Percentiles rank a stretch among this genome's conserved stretches.
Conservation (phyloP, 495 filamentous ascomycete species). For the Penicillium coprophilum region DNA sequence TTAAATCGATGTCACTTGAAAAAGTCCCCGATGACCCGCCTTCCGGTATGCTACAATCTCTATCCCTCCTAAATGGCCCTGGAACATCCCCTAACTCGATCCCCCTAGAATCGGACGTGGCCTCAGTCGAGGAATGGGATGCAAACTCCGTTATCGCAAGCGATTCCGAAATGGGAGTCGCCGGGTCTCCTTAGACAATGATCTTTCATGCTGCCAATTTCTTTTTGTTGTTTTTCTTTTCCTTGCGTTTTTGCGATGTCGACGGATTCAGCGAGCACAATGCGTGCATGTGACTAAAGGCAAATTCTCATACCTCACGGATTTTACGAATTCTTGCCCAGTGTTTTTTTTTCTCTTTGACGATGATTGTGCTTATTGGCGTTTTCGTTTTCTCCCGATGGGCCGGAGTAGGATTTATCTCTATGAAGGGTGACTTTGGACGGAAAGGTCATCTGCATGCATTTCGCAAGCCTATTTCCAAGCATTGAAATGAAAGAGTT, state of each 20-base stretch:
- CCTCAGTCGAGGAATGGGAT: conserved; percentile 48
- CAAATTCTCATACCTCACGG: conserved; percentile 1
- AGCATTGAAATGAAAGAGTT: neutral
- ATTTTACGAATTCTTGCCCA: conserved; percentile 11
- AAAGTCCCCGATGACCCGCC: conserved; percentile 38
- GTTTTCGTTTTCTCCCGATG: neutral
- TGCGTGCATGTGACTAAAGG: neutral
- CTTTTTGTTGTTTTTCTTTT: neutral
- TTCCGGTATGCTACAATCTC: conserved; percentile 39
- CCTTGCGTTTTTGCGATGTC: conserved; percentile 9
- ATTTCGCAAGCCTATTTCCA: neutral
- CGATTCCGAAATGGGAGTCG: conserved; percentile 44
- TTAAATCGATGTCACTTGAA: conserved; percentile 40
- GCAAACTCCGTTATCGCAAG: conserved; percentile 44
- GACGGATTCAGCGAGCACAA: conserved; percentile 2
- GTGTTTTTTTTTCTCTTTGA: neutral
- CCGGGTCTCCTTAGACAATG: conserved; percentile 33
- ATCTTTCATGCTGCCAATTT: neutral
- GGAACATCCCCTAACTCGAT: conserved; percentile 19
- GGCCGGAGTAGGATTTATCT: conserved; percentile 2
- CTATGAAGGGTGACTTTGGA: neutral
- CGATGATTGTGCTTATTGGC: neutral
- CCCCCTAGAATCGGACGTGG: conserved; percentile 42
- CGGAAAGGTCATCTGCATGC: neutral
- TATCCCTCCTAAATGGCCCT: conserved; percentile 16